Evolutionary conservation across 2,329 filamentous ascomycete genomes (phyloP).

Genomic region (Dryadomyces quercivorus): DNA sequence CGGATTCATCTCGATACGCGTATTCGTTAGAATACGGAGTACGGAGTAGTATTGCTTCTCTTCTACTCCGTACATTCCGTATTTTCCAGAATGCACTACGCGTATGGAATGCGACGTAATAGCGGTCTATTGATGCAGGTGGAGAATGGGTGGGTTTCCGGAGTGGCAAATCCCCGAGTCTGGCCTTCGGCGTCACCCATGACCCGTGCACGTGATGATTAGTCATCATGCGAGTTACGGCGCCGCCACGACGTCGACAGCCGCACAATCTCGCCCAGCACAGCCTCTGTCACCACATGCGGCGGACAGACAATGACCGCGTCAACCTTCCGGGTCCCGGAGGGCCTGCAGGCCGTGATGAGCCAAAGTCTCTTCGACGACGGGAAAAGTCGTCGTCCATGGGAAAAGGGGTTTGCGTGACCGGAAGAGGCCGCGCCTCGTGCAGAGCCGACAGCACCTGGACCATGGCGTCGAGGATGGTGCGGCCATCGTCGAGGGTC

Average conservation of each 20-base stretch:
- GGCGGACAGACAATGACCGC: background rate
- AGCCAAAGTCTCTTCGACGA: background rate
- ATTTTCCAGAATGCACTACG: no score
- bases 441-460: constrained; percentile 28
- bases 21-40: no score
- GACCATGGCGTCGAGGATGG: constrained; percentile 58
- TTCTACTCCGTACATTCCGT: no score
- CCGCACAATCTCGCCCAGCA: background rate
- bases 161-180: background rate
- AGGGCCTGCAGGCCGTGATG: background rate
- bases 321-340: background rate
- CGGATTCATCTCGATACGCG: no score
- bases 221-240: background rate
- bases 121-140: no score
- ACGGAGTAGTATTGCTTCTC: no score
- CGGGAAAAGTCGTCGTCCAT: background rate
- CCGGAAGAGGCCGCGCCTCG: constrained; percentile 37
- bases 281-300: background rate
- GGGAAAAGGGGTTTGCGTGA: constrained; percentile 4
- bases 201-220: background rate
- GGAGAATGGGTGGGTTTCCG: no score
- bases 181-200: background rate
- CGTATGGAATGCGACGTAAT: no score
- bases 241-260: background rate
- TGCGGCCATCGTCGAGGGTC: constrained; percentile 27